Base-by-base conservation (phyloP, 106 monocot species). In the Ottelia alismoides region DNA sequence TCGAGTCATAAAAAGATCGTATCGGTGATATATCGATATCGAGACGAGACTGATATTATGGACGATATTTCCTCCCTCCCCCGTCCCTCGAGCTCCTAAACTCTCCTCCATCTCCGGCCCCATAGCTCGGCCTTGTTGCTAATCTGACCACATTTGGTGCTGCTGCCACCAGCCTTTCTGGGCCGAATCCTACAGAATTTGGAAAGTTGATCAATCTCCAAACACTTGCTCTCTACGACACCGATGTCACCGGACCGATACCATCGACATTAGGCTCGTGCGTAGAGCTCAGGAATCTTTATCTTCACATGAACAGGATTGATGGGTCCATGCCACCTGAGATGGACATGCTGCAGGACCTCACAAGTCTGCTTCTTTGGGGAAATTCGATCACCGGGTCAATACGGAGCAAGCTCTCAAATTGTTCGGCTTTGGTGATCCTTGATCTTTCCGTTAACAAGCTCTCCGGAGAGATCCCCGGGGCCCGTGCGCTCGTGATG, bases 81-180 rank as follows among this genome's bases (percentile, higher is more conserved):
- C 0, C 56, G 56, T 40, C 54, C 88, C 27, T 28, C 71, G 22
- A 88, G 94, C 5, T 29, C 28, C 0, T 76, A 88, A 25, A 84
- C 94, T 0, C n/a, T n/a, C n/a, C n/a, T n/a, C n/a, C n/a, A n/a
- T n/a, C n/a, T n/a, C n/a, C n/a, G n/a, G n/a, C n/a, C n/a, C 62
- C 78, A 1, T 70, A 88, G 26, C 78, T 96, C 16, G 88, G 94
- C 26, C 40, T 72, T 6, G 74, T 96, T 14, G 20, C 55, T 28
- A 96, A 96, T 47, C 78, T 96, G 50, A 88, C 94, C 55, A 71
- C 66, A 40, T 82, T 96, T 51, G 94, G 88, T 52, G 94, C 76
- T 2, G 94, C 94, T 11, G 84, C 85, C 27, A 88, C 88, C 23
- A 76, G 57, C 2, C 68, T 96, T 49, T 78, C 88, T 18, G 94